Evolutionary conservation across 2,329 filamentous ascomycete genomes (phyloP).

Genomic region (Stagonosporopsis cucurbitacearum): DNA sequence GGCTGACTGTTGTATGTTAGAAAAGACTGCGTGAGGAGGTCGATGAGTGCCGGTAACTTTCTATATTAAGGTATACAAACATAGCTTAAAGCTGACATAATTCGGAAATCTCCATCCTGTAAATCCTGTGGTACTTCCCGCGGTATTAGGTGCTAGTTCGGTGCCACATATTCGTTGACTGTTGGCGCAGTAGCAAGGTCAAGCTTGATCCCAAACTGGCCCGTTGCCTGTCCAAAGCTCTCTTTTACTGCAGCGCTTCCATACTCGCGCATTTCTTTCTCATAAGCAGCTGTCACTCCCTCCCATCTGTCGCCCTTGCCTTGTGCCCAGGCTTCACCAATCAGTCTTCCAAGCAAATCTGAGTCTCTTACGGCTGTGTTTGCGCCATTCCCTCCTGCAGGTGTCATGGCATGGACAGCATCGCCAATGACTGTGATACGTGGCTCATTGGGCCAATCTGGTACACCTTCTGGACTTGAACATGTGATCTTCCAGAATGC

Average conservation of each 20-base stretch:
- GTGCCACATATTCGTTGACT: constrained; percentile 28
- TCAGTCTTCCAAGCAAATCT: constrained; percentile 49
- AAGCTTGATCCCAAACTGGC: constrained; percentile 25
- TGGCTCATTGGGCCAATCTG: constrained; percentile 65
- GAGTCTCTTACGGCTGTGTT: constrained; percentile 55
- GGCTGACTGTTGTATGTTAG: no score
- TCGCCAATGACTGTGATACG: constrained; percentile 57
- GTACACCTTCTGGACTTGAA: constrained; percentile 65
- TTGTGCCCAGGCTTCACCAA: constrained; percentile 36
- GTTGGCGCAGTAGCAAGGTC: constrained; percentile 24
- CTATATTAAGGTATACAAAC: neutral
- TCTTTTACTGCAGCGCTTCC: constrained; percentile 52
- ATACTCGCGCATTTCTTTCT: constrained; percentile 48
- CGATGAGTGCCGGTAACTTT: neutral
- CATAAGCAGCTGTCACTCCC: constrained; percentile 47
- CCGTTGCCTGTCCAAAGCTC: constrained; percentile 56
- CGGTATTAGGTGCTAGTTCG: constrained; percentile 16
- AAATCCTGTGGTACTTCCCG: neutral
- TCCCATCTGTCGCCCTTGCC: constrained; percentile 33
- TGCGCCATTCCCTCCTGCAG: constrained; percentile 55
- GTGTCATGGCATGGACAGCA: constrained; percentile 56
- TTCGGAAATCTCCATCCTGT: neutral
- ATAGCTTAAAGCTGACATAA: neutral
- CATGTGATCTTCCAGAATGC: constrained; percentile 73
- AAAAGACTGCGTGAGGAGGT: no score